phyloP scores from a whole-genome alignment of 2,329 filamentous ascomycete genomes.

The Didymella pinodella region DNA sequence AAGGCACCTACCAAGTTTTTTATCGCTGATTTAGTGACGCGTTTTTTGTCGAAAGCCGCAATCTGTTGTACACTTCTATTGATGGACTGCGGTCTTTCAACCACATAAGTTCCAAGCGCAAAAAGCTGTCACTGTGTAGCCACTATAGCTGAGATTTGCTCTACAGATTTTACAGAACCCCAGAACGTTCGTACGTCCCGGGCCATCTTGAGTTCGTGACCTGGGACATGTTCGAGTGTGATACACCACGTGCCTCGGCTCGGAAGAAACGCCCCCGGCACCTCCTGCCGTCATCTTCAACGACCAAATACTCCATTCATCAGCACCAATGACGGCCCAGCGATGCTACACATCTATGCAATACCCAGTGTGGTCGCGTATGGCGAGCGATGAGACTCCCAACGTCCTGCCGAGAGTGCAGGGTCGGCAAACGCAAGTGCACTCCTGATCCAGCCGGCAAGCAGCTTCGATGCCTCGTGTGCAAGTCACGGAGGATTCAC shows the following conservation, averaged over 20 bases:
- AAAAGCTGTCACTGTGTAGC: not conserved
- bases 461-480: not conserved
- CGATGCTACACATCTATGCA: not conserved
- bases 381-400: not conserved
- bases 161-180: not conserved
- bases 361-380: not conserved
- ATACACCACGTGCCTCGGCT: not conserved
- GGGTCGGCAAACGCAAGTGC: not conserved
- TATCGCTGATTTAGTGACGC: not conserved
- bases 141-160: not conserved
- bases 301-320: not conserved
- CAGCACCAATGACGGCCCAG: not conserved
- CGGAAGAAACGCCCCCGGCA: not conserved
- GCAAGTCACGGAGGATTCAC: not conserved
- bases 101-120: too few species aligned
- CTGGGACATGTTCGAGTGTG: too few species aligned
- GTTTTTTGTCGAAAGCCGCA: not conserved
- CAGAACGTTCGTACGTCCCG: not conserved
- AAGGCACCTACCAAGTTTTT: not conserved
- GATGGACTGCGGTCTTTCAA: too few species aligned
- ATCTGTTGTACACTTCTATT: too few species aligned
- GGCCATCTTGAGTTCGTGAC: not conserved
- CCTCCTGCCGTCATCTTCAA: not conserved
- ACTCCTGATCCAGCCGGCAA: not conserved
- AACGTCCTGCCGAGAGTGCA: not conserved